Evolutionary conservation across 2,329 filamentous ascomycete genomes (phyloP).

Genomic region (Aspergillus caelatus): DNA sequence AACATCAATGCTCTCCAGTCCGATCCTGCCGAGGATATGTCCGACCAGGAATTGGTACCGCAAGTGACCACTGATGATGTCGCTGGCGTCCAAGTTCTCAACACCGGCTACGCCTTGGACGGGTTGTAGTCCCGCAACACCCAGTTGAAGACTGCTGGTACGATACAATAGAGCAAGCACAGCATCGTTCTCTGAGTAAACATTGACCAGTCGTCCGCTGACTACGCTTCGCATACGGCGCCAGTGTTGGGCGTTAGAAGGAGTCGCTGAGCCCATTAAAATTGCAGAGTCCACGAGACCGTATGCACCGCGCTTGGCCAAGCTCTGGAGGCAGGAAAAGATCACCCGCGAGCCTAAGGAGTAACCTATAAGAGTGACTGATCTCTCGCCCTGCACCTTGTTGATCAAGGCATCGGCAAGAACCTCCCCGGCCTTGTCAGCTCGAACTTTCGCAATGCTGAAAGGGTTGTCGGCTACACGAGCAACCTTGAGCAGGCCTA

Average conservation of each 20-base stretch:
- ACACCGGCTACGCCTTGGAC: slow-evolving; percentile 57
- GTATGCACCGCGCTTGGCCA: slow-evolving; percentile 78
- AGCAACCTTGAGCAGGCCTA: slow-evolving; percentile 67
- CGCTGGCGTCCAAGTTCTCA: slow-evolving; percentile 69
- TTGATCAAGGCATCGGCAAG: slow-evolving; percentile 83
- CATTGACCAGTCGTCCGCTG: slow-evolving; percentile 80
- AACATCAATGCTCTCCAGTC: slow-evolving; percentile 67
- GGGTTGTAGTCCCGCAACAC: slow-evolving; percentile 79
- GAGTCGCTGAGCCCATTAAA: slow-evolving; percentile 78
- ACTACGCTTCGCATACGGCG: slow-evolving; percentile 75
- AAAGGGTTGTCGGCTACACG: slow-evolving; percentile 80
- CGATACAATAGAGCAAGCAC: slow-evolving; percentile 87
- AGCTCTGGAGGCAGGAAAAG: slow-evolving; percentile 74
- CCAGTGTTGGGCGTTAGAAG: slow-evolving; percentile 74
- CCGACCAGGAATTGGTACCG: slow-evolving; percentile 71
- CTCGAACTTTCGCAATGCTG: slow-evolving; percentile 72
- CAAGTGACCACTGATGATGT: slow-evolving; percentile 69
- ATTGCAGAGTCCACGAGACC: slow-evolving; percentile 83
- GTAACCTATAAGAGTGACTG: slow-evolving; percentile 79
- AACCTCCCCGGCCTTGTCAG: slow-evolving; percentile 77
- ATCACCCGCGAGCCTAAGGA: slow-evolving; percentile 81
- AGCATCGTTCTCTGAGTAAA: slow-evolving; percentile 84
- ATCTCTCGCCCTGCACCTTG: slow-evolving; percentile 77
- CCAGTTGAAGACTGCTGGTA: slow-evolving; percentile 77
- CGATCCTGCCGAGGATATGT: slow-evolving; percentile 66